Evolutionary conservation across 257 asterid species (phyloP), one percentile per base, ranked within the genome.

Genomic region (Solanum pennellii): DNA sequence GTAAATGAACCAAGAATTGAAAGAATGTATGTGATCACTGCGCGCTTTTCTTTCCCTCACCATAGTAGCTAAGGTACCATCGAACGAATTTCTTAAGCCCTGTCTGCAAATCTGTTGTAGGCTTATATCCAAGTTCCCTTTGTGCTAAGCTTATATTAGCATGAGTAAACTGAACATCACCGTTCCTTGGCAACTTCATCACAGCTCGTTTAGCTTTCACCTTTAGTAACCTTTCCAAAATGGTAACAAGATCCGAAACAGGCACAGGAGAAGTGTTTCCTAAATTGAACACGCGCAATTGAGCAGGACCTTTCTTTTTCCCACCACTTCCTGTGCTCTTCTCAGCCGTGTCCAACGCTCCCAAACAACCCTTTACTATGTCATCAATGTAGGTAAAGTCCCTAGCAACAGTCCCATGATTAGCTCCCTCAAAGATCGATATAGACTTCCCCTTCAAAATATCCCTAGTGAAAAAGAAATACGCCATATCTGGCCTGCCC

Each of bases 401-500:
- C 47, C 96, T 87, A 3, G 96, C 95, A 66, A 93, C 96, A 1
- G 92, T 91, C 9, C 96, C 95, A 83, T 92, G 96, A 86, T 93
- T 87, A 82, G 93, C 68, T 1, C 91, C 94, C 89, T 92, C 96
- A 65, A 93, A 93, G 72, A 93, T 91, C 0, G 93, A 93, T 44
- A 93, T 92, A 3, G 94, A 87, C 88, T 93, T 91, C 71, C 94
- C 95, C 86, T 91, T 91, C 90, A 93, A 87, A 18, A 94, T 89
- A 89, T 94, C 95, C 89, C 86, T 90, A 2, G 93, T 88, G 72
- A 94, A 94, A 59, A 94, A 92, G 93, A 93, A 93, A 62, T 93
- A 93, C 0, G 94, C 96, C 96, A 93, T 93, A 47, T 93, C 96
- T 5, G 96, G 96, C 89, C 96, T 87, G 6, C 96, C 96, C 96